Conservation (phyloP, 1,284 basidiomycete genomes). For the Entoloma clypeatum region DNA sequence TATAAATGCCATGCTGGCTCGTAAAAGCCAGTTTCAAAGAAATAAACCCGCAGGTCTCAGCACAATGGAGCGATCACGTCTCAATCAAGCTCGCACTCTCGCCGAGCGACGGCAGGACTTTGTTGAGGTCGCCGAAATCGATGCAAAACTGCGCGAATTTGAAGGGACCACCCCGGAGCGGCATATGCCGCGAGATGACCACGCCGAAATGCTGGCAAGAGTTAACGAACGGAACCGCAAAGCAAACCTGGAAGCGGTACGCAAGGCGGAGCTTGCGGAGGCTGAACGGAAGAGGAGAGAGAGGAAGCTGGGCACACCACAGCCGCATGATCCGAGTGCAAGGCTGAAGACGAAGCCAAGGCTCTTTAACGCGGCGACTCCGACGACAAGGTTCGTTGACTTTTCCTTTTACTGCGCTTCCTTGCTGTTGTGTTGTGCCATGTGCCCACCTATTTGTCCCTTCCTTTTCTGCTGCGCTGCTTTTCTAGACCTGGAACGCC, state of each 20-base stretch:
- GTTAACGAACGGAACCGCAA: conserved; percentile 88
- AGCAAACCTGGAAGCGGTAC: conserved; percentile 75
- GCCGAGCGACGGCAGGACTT: conserved; percentile 69
- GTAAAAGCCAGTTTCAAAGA: conserved; percentile 54
- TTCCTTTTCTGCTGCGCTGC: conserved; percentile 8
- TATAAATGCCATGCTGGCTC: conserved; percentile 67
- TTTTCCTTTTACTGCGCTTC: conserved; percentile 16
- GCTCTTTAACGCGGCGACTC: conserved; percentile 43
- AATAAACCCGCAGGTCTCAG: conserved; percentile 39
- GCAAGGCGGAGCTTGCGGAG: conserved; percentile 70
- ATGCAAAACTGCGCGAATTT: conserved; percentile 58
- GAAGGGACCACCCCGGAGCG: conserved; percentile 30
- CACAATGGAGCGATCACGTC: conserved; percentile 57
- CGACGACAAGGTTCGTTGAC: conserved; percentile 45
- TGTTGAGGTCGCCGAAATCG: conserved; percentile 55
- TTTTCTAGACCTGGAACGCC: conserved; percentile 49
- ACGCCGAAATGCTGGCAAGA: conserved; percentile 59
- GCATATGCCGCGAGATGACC: conserved; percentile 30
- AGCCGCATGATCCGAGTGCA: conserved; percentile 59
- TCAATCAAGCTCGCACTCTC: conserved; percentile 64
- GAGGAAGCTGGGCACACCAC: conserved; percentile 51
- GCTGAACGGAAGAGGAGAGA: conserved; percentile 62
- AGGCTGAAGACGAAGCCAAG: conserved; percentile 57
- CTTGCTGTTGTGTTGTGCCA: conserved; percentile 6
- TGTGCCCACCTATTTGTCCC: conserved; percentile 11